Base-by-base conservation (phyloP, 2,329 filamentous ascomycete genomes). In the Sarocladium brachiariae region DNA sequence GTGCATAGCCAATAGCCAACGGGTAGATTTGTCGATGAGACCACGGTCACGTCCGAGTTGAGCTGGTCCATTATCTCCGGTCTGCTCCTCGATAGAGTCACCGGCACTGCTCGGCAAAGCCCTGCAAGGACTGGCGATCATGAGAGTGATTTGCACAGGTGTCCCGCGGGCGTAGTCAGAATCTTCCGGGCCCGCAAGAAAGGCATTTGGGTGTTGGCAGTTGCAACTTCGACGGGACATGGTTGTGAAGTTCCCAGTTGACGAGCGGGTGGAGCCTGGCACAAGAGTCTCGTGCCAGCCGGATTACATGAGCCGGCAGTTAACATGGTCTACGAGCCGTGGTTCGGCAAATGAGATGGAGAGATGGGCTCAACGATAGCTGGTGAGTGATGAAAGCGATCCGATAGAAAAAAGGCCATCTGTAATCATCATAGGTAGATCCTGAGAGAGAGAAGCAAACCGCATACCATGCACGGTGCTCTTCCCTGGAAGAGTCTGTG, bases 61-160 rank as follows among this genome's bases (percentile, higher is more conserved):
- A 21, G 16, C 35, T 21, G 18, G 18, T 8, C 13, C 35, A 25
- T 25, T 43, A 43, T 43, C 27, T 18, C 39, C 39, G 39, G 23
- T 18, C 16, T 4, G 10, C 9, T 13, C 14, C 23, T 21, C 6
- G 10, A 25, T 10, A 25, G 21, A 25, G 23, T 27, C 14, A 9
- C 10, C 39, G 39, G 39, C 39, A 43, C 21, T 43, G 39, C 13
- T 14, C 39, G 39, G 39, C 39, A 43, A 39, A 43, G 23, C 21
- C 39, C 39, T 43, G 39, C 39, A 43, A 43, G 39, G 39, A 25
- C n/a, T 43, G 39, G 13, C 39, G 39, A 43, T 43, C 39, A 43
- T 25, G 23, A 43, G 21, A 14, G 27, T 43, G 39, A 43, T 43
- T 16, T 43, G 39, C 39, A 43, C 39, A 43, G 39, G 39, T 23